These are phyloP conservation scores for Neurospora africana DNA, from an alignment of 495 filamentous ascomycete genomes.

Conservation along the genomic window DNA sequence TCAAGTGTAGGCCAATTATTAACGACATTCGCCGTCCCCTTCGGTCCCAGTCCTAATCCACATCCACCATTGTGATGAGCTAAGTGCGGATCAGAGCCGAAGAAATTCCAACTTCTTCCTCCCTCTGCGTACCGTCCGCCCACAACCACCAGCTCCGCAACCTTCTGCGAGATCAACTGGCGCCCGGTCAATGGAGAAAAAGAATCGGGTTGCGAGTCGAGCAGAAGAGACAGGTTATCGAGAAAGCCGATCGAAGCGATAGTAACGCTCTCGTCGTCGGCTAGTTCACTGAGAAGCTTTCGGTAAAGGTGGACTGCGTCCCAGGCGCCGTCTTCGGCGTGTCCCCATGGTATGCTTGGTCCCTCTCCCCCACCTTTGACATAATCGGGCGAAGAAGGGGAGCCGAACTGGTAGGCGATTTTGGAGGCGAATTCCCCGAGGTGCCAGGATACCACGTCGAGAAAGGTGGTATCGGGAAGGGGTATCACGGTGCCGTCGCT, in stretches of 20 bases:
- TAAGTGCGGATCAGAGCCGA: slow-evolving; percentile 18
- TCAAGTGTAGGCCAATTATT: slow-evolving; percentile 7
- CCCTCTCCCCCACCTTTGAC: slow-evolving; percentile 13
- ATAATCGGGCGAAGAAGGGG: not conserved
- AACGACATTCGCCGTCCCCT: slow-evolving; percentile 25
- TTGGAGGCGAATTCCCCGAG: slow-evolving; percentile 16
- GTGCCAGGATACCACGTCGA: slow-evolving; percentile 26
- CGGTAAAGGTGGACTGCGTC: slow-evolving; percentile 33
- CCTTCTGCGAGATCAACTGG: slow-evolving; percentile 29
- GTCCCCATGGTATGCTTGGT: slow-evolving; percentile 35
- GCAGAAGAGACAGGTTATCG: slow-evolving; percentile 31
- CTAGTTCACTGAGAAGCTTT: slow-evolving; percentile 23
- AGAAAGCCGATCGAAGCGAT: slow-evolving; percentile 36
- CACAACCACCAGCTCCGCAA: slow-evolving; percentile 36
- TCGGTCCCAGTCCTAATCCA: not conserved
- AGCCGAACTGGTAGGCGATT: not conserved
- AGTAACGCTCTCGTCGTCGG: slow-evolving; percentile 28
- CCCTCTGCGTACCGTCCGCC: slow-evolving; percentile 36
- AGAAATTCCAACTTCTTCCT: slow-evolving; percentile 35
- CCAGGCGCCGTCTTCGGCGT: slow-evolving; percentile 15
- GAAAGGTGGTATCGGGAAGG: slow-evolving; percentile 32
- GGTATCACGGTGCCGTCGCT: not conserved
- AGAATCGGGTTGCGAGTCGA: slow-evolving; percentile 27
- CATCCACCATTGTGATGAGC: not conserved
- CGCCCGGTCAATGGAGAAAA: slow-evolving; percentile 24